Base-by-base conservation (phyloP, 2,329 filamentous ascomycete species). In the Scortechinia acanthostroma region DNA sequence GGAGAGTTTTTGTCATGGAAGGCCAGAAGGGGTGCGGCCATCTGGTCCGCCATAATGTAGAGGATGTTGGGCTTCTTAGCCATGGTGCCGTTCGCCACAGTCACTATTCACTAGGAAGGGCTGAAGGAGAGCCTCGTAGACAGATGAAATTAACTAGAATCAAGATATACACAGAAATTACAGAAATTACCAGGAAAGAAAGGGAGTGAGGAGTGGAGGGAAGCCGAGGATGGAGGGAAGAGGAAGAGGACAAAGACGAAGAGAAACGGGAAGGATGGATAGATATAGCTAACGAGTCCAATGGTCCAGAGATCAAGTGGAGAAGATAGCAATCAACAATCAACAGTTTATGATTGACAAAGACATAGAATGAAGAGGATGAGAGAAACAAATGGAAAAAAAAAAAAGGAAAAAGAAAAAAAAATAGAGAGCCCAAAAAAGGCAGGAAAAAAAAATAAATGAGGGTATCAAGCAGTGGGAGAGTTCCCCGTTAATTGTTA, bases 21-120 rank as follows among this genome's bases (percentile, higher is more conserved):
- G 70, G 90, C 91, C 53, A 96, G 79, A 54, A 91, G 77, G 16
- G 91, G 91, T 21, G 91, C 91, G 16, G 91, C 87, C 62, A 96
- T 80, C 70, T 96, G 91, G 66, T 96, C 91, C 45, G 91, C 91
- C 90, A 96, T 95, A 69, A 96, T 94, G 72, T 93, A 95, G 42
- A 91, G 73, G 53, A 91, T 87, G 64, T 91, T 91, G 49, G 86
- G 86, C 60, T 74, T 75, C 53, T 70, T 70, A 48, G 59, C 17
- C 10, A 17, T 17, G 13, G 20, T 40, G 6, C 6, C 20, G 35
- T 6, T 40, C 25, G 10, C 25, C 25, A 10, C 25, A 30, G n/a
- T 10, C 25, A 30, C 25, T n/a, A n/a, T n/a, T n/a, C n/a, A n/a
- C n/a, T n/a, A n/a, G n/a, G n/a, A n/a, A n/a, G n/a, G n/a, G n/a